Evolutionary conservation across 345 rosid species (phyloP).

Genomic region (Moricandia moricandioides): DNA sequence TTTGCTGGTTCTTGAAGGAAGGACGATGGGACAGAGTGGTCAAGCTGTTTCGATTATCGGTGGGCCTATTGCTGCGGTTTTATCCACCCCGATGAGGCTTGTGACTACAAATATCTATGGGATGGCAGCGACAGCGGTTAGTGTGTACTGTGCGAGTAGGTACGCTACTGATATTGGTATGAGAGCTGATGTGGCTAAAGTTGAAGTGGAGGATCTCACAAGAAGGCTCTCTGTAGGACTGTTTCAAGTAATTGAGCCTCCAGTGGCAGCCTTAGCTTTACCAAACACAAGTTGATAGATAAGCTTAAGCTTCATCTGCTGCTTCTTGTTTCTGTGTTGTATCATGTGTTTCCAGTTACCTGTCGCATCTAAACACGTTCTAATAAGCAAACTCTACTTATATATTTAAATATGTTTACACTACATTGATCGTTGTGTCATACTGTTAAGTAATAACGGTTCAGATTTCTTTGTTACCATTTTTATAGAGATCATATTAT

Average conservation of each 20-base stretch:
- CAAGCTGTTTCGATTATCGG: conserved; percentile 29
- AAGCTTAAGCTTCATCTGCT: not conserved
- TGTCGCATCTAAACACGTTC: not conserved
- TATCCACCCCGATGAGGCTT: conserved; percentile 66
- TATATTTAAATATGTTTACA: not conserved
- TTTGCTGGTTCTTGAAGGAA: not conserved
- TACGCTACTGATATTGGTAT: conserved; percentile 84
- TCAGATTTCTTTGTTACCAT: not conserved
- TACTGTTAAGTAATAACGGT: no score
- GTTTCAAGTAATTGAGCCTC: conserved; percentile 57
- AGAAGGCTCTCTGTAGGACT: conserved; percentile 57
- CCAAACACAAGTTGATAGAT: not conserved
- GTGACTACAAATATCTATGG: conserved; percentile 77
- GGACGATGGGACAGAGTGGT: not conserved
- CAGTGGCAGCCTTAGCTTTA: not conserved
- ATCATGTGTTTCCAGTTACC: not conserved
- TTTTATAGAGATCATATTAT: not conserved
- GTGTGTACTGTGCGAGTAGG: conserved; percentile 77
- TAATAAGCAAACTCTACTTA: not conserved
- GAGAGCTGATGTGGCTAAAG: conserved; percentile 74
- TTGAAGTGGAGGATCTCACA: conserved; percentile 72
- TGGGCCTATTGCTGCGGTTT: conserved; percentile 77
- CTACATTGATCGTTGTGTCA: no score
- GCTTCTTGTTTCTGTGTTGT: not conserved
- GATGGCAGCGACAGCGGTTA: conserved; percentile 75